Base-by-base conservation (phyloP, 1,284 basidiomycete genomes). In the Golubevia pallescens region DNA sequence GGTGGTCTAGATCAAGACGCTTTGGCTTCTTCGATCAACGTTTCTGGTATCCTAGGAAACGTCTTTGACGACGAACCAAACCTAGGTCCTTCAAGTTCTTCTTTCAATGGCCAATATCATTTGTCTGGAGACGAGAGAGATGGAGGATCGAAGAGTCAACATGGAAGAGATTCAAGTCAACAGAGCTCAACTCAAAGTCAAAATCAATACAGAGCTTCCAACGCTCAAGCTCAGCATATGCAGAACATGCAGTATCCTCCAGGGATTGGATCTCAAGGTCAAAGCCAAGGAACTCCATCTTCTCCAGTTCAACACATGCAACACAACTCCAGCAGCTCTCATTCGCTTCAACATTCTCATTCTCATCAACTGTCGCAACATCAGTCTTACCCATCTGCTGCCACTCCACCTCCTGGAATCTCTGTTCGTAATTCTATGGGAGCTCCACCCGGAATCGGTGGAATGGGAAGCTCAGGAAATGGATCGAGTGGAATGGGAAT, bases 1-100 rank as follows among this genome's bases (percentile, higher is more conserved):
- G 34, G 52, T 10, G 65, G 70, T 1, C 48, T 57, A 2, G 71
- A 63, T 19, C 65, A 63, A 10, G 10, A 24, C 38, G 34, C 63
- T 6, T 62, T 60, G 14, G 60, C 53, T 1, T 60, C 62, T 32
- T 66, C 64, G 54, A 77, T 75, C 65, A 74, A 77, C 51, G 71
- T 66, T 1, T 67, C 68, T n/a, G 73, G 75, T 58, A 53, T 77
- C 32, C 64, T 77, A 5, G 75, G 75, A 24, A 70, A 69, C 60
- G 73, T 77, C 8, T 75, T 77, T 52, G 75, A 77, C 28, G 69
- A 71, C 51, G 75, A 77, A 42, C 59, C 21, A 34, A 10, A 6
- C 24, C 52, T 51, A 14, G 23, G 21, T 16, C 54, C 32, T 53
- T 57, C 32, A 8, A 16, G n/a, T n/a, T 13, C 61, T 60, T 2